Evolutionary conservation across 352 stramenopile genomes (phyloP), one percentile per base, ranked within the genome.

Genomic region (Phytopythium oedochilum): DNA sequence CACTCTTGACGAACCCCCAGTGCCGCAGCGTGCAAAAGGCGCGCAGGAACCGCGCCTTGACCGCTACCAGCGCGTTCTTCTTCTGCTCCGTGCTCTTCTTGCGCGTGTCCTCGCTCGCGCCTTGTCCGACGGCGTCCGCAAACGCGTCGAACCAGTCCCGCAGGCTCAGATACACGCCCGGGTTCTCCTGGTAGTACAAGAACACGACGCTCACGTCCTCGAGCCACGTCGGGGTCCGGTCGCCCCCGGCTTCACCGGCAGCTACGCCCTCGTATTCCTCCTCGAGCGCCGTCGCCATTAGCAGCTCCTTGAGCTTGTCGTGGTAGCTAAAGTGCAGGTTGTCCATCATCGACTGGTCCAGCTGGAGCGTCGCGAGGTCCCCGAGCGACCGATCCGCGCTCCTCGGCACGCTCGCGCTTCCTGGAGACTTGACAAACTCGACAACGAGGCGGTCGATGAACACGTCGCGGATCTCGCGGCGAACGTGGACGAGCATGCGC

Each of bases 141-240:
- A 91, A 93, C 31, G 70, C 70, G 18, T 77, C 73, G 48, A 79
- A 87, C 83, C 83, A 93, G 34, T 91, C 83, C 29, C 56, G 56
- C 38, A 91, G 57, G 51, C 71, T 84, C 48, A 93, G 51, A 12
- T 75, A 70, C 20, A 83, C 69, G 32, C 76, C 79, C 0, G 78
- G 62, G 32, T 66, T 88, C 56, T 91, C 80, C 17, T 81, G 67
- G 53, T 93, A 93, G 48, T 88, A 82, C 32, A 83, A 47, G 65
- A 88, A 90, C 18, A 71, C 75, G 9, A 89, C 51, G 18, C 78
- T 79, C 20, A 89, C 62, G 51, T 93, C 80, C 28, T 76, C 68
- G 18, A 78, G 58, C 65, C 73, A 89, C 38, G 68, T 70, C 38
- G 55, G 43, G 20, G 65, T 32, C 26, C 48, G 31, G 4, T 60